These are phyloP conservation scores for Grosmannia clavigera DNA, from an alignment of 2,329 filamentous ascomycete species.

Conservation along the genomic window DNA sequence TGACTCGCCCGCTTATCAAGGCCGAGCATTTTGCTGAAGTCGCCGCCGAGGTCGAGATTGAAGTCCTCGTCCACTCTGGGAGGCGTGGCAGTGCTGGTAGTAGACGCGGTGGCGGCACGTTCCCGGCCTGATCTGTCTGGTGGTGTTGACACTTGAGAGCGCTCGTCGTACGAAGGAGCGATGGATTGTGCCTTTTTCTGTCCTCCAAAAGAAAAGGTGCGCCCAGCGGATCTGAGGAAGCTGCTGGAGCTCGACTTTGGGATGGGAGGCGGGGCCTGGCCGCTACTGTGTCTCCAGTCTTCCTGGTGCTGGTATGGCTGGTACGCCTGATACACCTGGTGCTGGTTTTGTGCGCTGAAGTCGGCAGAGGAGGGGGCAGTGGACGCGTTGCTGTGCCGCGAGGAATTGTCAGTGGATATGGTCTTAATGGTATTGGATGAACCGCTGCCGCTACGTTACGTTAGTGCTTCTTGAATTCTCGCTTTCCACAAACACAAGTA, in stretches of 20 bases:
- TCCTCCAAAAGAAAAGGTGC: constrained; percentile 48
- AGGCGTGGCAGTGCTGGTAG: constrained; percentile 39
- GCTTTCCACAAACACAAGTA: not conserved
- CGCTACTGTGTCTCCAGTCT: constrained; percentile 27
- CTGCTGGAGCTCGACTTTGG: constrained; percentile 33
- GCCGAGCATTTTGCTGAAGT: constrained; percentile 45
- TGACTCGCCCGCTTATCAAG: constrained; percentile 43
- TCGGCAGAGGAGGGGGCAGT: constrained; percentile 48
- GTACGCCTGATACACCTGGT: not conserved
- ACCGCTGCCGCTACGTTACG: constrained; percentile 37
- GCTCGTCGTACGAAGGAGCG: constrained; percentile 23
- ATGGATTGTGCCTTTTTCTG: constrained; percentile 35
- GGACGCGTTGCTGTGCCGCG: constrained; percentile 49
- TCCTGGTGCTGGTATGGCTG: constrained; percentile 15
- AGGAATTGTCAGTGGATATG: constrained; percentile 46
- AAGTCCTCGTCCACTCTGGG: constrained; percentile 34
- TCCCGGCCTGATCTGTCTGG: constrained; percentile 22
- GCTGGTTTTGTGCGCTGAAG: constrained; percentile 18
- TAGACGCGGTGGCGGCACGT: constrained; percentile 41
- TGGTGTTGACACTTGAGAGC: constrained; percentile 12
- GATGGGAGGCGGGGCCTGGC: constrained; percentile 24
- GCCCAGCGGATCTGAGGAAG: constrained; percentile 42
- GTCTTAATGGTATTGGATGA: constrained; percentile 50
- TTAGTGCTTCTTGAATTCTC: not conserved
- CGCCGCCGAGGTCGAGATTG: constrained; percentile 41